Conservation (phyloP, 208 protist genomes). For the Trypanosoma brucei region DNA sequence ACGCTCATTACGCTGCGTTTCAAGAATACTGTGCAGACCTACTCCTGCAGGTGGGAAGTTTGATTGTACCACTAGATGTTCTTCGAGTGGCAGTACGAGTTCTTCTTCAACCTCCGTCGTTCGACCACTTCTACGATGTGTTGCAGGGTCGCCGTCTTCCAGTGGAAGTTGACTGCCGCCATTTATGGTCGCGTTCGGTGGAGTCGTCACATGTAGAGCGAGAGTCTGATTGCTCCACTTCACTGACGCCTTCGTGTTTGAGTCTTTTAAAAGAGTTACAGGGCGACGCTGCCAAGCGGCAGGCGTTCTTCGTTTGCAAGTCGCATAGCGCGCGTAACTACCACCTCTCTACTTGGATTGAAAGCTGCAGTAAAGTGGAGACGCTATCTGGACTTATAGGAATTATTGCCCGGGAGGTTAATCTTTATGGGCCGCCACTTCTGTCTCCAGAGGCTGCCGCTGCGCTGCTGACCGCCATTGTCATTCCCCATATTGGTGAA, state of each 20-base stretch:
- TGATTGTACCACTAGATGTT: slow-evolving; percentile 17
- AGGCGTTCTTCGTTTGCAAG: slow-evolving; percentile 16
- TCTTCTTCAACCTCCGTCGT: slow-evolving; percentile 22
- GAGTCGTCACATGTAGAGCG: neutral
- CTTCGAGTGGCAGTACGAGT: slow-evolving; percentile 27
- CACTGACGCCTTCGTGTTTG: slow-evolving; percentile 3
- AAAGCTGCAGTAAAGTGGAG: slow-evolving; percentile 34
- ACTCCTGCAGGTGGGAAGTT: slow-evolving; percentile 21
- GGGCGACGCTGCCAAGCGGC: slow-evolving; percentile 3
- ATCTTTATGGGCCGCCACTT: slow-evolving; percentile 28
- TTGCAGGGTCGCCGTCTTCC: slow-evolving; percentile 5
- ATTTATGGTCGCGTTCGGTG: slow-evolving; percentile 14
- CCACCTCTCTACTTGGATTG: slow-evolving; percentile 59
- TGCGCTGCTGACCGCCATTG: slow-evolving; percentile 38
- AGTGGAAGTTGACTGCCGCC: slow-evolving; percentile 12
- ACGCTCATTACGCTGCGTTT: slow-evolving; percentile 26
- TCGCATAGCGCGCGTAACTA: slow-evolving; percentile 45
- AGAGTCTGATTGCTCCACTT: neutral
- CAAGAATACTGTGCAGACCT: slow-evolving; percentile 25
- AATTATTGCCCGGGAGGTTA: slow-evolving; percentile 18
- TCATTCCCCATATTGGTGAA: slow-evolving; percentile 15
- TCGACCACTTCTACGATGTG: slow-evolving; percentile 21
- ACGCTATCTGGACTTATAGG: slow-evolving; percentile 20
- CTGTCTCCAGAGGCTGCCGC: slow-evolving; percentile 51
- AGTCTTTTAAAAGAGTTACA: neutral